Percentiles rank a stretch among this genome's conserved stretches.
Conservation (phyloP, 2,329 filamentous ascomycete species). For the Penicillium palitans region DNA sequence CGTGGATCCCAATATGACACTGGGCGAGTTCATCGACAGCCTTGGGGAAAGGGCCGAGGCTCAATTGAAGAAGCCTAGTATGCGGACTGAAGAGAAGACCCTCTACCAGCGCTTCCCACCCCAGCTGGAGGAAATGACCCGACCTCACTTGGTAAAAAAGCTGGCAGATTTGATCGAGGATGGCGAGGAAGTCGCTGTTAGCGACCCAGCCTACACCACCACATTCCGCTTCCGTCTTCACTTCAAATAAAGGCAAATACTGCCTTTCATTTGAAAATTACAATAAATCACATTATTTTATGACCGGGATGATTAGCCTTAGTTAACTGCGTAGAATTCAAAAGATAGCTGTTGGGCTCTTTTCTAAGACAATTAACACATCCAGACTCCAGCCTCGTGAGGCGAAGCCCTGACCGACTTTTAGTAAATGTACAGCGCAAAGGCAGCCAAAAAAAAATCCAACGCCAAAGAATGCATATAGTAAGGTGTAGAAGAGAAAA, state of each 20-base stretch:
- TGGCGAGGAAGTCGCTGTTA: conserved; percentile 87
- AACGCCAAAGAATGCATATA: conserved; percentile 44
- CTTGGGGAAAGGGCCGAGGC: conserved; percentile 81
- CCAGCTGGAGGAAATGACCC: conserved; percentile 78
- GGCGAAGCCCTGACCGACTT: conserved; percentile 34
- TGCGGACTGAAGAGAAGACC: conserved; percentile 77
- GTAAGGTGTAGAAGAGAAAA: conserved; percentile 19
- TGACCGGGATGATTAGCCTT: conserved; percentile 12
- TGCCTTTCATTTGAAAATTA: neutral
- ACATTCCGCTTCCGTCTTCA: conserved; percentile 63
- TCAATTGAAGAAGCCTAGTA: conserved; percentile 89
- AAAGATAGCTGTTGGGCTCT: conserved; percentile 26
- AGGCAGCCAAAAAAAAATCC: conserved; percentile 32
- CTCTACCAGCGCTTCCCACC: conserved; percentile 87
- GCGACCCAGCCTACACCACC: conserved; percentile 82
- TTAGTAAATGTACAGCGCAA: conserved; percentile 39
- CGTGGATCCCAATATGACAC: conserved; percentile 68
- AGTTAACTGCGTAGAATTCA: conserved; percentile 21
- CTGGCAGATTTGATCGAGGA: conserved; percentile 73
- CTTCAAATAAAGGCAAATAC: conserved; percentile 38
- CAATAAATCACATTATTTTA: conserved; percentile 9
- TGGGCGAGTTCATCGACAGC: conserved; percentile 82
- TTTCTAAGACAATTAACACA: conserved; percentile 30
- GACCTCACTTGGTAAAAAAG: conserved; percentile 77
- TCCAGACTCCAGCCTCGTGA: conserved; percentile 37